These are phyloP conservation scores for Venturia effusa DNA, from an alignment of 2,329 filamentous ascomycete species.

Conservation along the genomic window DNA sequence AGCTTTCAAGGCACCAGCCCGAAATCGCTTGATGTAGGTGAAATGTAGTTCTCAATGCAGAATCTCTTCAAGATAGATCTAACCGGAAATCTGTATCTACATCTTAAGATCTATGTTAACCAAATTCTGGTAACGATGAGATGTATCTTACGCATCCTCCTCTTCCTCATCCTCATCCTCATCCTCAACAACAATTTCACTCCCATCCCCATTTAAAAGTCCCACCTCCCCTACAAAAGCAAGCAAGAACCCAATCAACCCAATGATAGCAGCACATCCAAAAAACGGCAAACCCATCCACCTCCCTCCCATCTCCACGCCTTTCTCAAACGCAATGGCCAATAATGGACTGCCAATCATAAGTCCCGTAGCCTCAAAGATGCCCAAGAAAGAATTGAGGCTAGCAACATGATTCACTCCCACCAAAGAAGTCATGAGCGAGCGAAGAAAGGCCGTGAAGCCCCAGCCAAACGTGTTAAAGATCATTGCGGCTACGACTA, in stretches of 20 bases:
- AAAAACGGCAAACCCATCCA: constrained; percentile 9
- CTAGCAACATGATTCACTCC: constrained; percentile 43
- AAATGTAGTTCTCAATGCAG: too few species aligned
- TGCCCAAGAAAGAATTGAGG: constrained; percentile 41
- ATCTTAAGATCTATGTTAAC: too few species aligned
- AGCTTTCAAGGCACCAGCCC: too few species aligned
- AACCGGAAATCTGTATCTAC: too few species aligned
- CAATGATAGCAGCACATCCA: neutral
- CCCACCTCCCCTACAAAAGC: neutral
- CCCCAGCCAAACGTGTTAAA: constrained; percentile 37
- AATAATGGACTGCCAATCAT: constrained; percentile 38
- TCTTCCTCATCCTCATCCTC: neutral
- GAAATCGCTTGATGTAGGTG: too few species aligned
- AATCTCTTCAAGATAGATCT: too few species aligned
- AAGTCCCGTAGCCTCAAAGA: constrained; percentile 39
- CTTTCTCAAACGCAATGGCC: constrained; percentile 35
- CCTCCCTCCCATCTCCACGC: constrained; percentile 6
- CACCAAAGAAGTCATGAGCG: constrained; percentile 42
- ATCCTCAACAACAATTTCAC: neutral
- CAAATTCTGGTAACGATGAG: neutral
- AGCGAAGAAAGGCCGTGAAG: constrained; percentile 33
- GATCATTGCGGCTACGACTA: constrained; percentile 29
- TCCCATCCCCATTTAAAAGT: neutral
- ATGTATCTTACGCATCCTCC: neutral
- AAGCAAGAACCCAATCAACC: neutral